A percentile compares a stretch with the other conserved stretches of the same genome.
Conservation (phyloP, 1,284 basidiomycete genomes). For the Trametes pubescens region DNA sequence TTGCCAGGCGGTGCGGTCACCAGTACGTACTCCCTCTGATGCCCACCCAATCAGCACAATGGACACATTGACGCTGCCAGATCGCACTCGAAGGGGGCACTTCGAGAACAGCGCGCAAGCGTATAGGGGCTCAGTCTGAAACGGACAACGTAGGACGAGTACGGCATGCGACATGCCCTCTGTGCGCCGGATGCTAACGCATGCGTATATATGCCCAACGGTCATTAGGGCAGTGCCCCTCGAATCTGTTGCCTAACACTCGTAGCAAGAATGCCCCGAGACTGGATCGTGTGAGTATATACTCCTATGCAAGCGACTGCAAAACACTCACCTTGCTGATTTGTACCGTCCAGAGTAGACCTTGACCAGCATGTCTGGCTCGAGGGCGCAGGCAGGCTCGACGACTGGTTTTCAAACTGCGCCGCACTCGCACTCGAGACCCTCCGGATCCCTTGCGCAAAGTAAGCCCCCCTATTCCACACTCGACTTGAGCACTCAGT, state of each 20-base stretch:
- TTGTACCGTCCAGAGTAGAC: slow-evolving; percentile 9
- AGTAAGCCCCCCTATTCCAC: not conserved
- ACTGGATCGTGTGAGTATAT: slow-evolving; percentile 21
- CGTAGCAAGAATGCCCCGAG: slow-evolving; percentile 11
- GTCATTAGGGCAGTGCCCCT: not conserved
- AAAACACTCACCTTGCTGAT: not conserved
- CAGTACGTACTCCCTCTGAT: slow-evolving; percentile 16
- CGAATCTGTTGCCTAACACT: not conserved
- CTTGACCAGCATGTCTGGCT: slow-evolving; percentile 22
- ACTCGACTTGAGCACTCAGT: not conserved
- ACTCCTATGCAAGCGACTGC: not conserved
- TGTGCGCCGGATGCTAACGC: not conserved
- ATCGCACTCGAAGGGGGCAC: not conserved
- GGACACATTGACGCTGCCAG: not conserved
- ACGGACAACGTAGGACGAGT: not conserved
- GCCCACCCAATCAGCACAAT: not conserved
- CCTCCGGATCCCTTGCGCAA: slow-evolving; percentile 13
- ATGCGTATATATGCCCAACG: slow-evolving; percentile 1
- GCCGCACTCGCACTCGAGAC: slow-evolving; percentile 3
- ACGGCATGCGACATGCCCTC: slow-evolving; percentile 7
- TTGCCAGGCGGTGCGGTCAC: slow-evolving; percentile 10
- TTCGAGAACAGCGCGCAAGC: not conserved
- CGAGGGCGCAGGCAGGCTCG: slow-evolving; percentile 9
- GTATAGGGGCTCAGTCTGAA: not conserved
- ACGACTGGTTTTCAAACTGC: slow-evolving; percentile 7